phyloP scores from a whole-genome alignment of 768 basidiomycete genomes.

The Cyclocybe aegerita region DNA sequence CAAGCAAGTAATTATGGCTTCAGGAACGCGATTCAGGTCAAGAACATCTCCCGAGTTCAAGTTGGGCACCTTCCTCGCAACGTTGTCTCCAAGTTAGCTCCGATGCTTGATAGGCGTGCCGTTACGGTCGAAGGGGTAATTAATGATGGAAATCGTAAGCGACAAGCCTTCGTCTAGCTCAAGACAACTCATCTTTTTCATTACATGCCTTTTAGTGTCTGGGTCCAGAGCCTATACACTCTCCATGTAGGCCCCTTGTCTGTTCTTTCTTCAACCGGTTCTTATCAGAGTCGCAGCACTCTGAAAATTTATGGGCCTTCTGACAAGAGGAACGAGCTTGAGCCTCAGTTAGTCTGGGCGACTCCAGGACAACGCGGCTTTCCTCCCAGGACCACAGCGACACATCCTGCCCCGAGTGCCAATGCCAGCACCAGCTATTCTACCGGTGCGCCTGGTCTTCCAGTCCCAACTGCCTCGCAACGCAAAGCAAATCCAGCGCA shows the following conservation, averaged over 20 bases:
- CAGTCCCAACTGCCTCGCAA: slow-evolving; percentile 9
- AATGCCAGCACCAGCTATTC: background rate
- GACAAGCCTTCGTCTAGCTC: background rate
- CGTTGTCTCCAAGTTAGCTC: slow-evolving; percentile 60
- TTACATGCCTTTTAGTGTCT: slow-evolving; percentile 28
- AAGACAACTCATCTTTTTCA: slow-evolving; percentile 3
- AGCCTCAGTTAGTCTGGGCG: slow-evolving; percentile 72
- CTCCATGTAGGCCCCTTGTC: slow-evolving; percentile 46
- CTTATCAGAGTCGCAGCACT: slow-evolving; percentile 38
- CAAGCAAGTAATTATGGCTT: background rate
- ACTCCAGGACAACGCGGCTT: slow-evolving; percentile 69
- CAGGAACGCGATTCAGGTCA: slow-evolving; percentile 80
- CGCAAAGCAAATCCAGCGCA: slow-evolving; percentile 16
- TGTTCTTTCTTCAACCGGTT: background rate
- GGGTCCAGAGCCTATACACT: slow-evolving; percentile 50
- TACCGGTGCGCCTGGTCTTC: background rate
- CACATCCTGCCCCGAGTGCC: slow-evolving; percentile 12
- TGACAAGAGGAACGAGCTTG: slow-evolving; percentile 57
- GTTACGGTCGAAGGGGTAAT: slow-evolving; percentile 74
- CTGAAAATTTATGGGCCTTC: slow-evolving; percentile 71
- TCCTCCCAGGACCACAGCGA: slow-evolving; percentile 18
- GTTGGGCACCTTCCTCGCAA: slow-evolving; percentile 78
- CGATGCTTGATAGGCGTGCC: slow-evolving; percentile 61
- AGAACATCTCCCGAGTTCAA: slow-evolving; percentile 71
- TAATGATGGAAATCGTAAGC: slow-evolving; percentile 67